Evolutionary conservation across 139 green algal species (phyloP).

Genomic region (Picochlorum sp.): DNA sequence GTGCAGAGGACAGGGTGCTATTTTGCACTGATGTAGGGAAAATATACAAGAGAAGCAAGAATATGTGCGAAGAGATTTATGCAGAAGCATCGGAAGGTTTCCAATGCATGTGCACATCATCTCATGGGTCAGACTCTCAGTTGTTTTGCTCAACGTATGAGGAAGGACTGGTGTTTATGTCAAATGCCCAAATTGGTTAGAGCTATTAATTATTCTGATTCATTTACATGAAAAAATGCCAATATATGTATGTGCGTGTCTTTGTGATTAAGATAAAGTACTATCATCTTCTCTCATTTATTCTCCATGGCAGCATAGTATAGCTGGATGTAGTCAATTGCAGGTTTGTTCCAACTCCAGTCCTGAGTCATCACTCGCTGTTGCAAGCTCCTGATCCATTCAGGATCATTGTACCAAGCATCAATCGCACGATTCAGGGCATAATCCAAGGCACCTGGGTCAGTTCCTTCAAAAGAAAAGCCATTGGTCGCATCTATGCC

Average conservation of each 20-base stretch:
- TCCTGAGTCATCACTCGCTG: constrained; percentile 64
- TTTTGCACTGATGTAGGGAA: not conserved
- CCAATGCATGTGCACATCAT: not conserved
- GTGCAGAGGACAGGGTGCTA: not conserved
- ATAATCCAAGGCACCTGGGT: constrained; percentile 79
- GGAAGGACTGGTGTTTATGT: constrained; percentile 5
- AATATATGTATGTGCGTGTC: not conserved
- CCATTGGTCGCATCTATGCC: constrained; percentile 63
- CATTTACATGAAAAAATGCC: not conserved
- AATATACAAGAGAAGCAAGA: not conserved
- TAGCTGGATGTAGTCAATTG: constrained; percentile 91
- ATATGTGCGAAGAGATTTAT: not conserved
- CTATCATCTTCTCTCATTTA: not conserved
- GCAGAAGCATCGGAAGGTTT: not conserved
- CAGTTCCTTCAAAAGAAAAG: constrained; percentile 73
- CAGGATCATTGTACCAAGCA: constrained; percentile 20
- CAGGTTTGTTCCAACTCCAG: constrained; percentile 89
- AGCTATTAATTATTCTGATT: not conserved
- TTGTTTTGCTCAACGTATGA: constrained; percentile 4
- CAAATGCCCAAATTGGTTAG: not conserved
- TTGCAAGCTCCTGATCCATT: constrained; percentile 40
- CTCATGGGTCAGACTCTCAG: not conserved
- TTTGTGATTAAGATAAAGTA: not conserved
- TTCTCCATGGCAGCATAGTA: constrained; percentile 71
- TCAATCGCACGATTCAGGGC: constrained; percentile 59